phyloP scores from a whole-genome alignment of 163 green algal genomes.

The Chloromonas sp. region DNA sequence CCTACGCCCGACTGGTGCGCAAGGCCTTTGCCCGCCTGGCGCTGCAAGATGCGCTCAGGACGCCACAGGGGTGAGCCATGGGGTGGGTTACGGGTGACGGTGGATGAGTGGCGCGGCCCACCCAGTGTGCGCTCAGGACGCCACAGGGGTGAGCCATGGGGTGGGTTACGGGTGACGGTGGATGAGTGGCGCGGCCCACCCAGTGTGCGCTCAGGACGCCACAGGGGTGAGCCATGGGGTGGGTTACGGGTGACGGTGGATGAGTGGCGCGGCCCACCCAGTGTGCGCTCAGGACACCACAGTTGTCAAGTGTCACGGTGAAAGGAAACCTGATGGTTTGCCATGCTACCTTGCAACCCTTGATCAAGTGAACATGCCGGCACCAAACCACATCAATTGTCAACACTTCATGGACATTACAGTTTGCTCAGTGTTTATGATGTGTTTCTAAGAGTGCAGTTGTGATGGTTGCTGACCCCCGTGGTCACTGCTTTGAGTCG shows the following conservation, averaged over 20 bases:
- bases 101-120: not conserved
- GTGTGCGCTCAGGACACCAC: slow-evolving; percentile 17
- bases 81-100: no score
- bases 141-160: not conserved
- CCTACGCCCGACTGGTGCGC: slow-evolving; percentile 79
- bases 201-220: slow-evolving; percentile 26
- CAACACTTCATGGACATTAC: no score
- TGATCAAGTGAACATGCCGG: no score
- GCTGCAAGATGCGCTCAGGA: slow-evolving; percentile 36
- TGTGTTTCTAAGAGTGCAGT: no score
- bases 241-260: no score
- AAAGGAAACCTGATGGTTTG: not conserved
- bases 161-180: no score
- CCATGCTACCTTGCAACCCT: not conserved
- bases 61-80: not conserved
- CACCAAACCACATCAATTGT: no score
- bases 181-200: not conserved
- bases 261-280: slow-evolving; percentile 2
- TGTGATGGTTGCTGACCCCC: no score
- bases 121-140: slow-evolving; percentile 27
- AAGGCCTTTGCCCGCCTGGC: slow-evolving; percentile 67
- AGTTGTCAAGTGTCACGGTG: not conserved
- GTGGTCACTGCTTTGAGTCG: no score
- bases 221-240: not conserved
- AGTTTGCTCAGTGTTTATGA: no score